phyloP scores from a whole-genome alignment of 1,284 basidiomycete genomes.

The Moesziomyces globuligerus region DNA sequence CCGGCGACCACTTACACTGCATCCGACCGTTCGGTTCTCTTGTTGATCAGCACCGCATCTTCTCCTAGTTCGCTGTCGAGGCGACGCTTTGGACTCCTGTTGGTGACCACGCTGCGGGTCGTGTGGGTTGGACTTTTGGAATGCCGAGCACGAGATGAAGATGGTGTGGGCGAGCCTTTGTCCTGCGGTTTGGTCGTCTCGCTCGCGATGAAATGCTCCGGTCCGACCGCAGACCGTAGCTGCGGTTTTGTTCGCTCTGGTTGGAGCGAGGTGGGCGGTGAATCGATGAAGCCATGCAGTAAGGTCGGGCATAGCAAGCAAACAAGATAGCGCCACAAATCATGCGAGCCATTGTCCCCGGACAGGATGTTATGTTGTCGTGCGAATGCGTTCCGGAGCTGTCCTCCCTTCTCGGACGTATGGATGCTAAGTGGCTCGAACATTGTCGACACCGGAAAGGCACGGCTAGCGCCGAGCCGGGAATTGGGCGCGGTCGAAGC shows the following conservation, averaged over 20 bases:
- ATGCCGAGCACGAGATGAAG: constrained; percentile 14
- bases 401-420: too few species aligned
- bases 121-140: constrained; percentile 9
- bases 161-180: constrained; percentile 13
- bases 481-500: too few species aligned
- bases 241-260: neutral
- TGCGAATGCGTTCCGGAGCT: too few species aligned
- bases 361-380: too few species aligned
- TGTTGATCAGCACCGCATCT: constrained; percentile 6
- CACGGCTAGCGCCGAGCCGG: too few species aligned
- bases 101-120: neutral
- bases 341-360: neutral
- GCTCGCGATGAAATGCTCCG: constrained; percentile 3
- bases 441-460: too few species aligned
- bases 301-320: too few species aligned
- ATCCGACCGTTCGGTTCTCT: constrained; percentile 15
- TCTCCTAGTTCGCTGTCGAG: neutral
- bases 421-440: too few species aligned
- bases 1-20: constrained; percentile 13
- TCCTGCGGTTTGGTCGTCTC: constrained; percentile 8
- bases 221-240: neutral
- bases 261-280: neutral
- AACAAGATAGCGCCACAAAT: neutral
- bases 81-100: neutral
- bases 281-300: neutral